phyloP scores from a whole-genome alignment of 2,329 filamentous ascomycete genomes.

The Aspergillus novoparasiticus region DNA sequence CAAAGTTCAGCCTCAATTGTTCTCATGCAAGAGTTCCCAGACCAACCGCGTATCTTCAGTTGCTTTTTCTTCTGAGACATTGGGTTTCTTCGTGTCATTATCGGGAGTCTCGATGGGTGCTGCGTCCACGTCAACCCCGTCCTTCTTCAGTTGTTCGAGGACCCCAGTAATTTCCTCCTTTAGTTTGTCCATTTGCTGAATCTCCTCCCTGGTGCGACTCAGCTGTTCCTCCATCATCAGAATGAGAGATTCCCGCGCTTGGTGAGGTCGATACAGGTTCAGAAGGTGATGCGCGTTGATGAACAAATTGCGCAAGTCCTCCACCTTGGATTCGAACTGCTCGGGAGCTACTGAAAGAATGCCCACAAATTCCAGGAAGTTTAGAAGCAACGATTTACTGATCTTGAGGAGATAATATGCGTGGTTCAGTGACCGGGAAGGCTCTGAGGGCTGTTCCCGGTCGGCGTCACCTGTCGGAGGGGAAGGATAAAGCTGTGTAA shows the following conservation, averaged over 20 bases:
- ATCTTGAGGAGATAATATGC: constrained; percentile 71
- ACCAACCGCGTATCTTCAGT: constrained; percentile 36
- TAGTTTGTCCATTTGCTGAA: constrained; percentile 73
- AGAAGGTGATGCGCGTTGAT: constrained; percentile 92
- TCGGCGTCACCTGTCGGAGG: constrained; percentile 58
- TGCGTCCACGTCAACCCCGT: constrained; percentile 28
- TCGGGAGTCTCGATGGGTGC: constrained; percentile 6
- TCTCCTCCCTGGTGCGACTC: constrained; percentile 71
- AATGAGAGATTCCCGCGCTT: constrained; percentile 85
- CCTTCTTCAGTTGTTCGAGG: constrained; percentile 37
- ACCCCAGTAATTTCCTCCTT: constrained; percentile 65
- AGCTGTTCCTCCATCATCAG: constrained; percentile 84
- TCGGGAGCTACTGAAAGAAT: constrained; percentile 68
- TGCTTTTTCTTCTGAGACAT: constrained; percentile 19
- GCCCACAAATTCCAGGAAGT: constrained; percentile 83
- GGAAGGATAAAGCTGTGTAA: constrained; percentile 69
- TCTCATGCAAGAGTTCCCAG: constrained; percentile 44
- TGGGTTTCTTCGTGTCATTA: constrained; percentile 9
- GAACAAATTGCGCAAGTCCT: constrained; percentile 78
- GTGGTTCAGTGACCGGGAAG: constrained; percentile 50
- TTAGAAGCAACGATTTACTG: constrained; percentile 81
- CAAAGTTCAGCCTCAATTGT: constrained; percentile 22
- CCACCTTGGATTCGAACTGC: constrained; percentile 70
- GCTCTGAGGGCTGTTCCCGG: constrained; percentile 43
- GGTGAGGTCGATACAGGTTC: constrained; percentile 92